Evolutionary conservation across 805 yeast genomes (phyloP), one percentile per base, ranked within the genome.

Genomic region (Candida golubevii): DNA sequence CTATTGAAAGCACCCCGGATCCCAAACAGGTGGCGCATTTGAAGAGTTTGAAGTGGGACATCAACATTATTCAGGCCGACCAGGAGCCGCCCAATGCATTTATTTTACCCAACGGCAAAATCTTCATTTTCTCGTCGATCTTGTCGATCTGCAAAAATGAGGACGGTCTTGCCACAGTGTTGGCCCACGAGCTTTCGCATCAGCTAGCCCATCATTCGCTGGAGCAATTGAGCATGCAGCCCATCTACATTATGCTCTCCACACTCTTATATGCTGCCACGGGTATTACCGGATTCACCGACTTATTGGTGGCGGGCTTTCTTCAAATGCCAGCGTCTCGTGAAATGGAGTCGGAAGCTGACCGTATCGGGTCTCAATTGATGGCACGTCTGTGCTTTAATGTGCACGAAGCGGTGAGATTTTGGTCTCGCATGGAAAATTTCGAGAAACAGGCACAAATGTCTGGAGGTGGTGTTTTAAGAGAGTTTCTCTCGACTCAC

Each of bases 271-370:
- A 79, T 55, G 60, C 83, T 1, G 53, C 80, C 35, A 53, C n/a
- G 75, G 90, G 5, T 88, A 95, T 6, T 66, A 80, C 6, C 65
- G 66, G 67, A 38, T 57, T 85, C 44, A 78, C 78, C 54, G 74
- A 76, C 41, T 50, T 85, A 29, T 46, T 75, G 26, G 62, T 87
- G 12, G 74, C 74, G 26, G 74, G 88, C 0, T 59, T 80, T 11
- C 60, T 89, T 39, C 78, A 80, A 51, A 77, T 84, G 77, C 97
- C 97, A 0, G 85, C 95, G 0, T 85, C 95, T 1, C 73, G 99
- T 56, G 88, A 80, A 47, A 88, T 88, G 96, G 99, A 93, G 64
- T 77, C 88, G 0, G 99, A 93, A 62, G 98, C 99, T 0, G 99
- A 93, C 64, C 83, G 83, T 56, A 90, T 93, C 28, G 99, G 99